Percentiles rank a stretch among this genome's conserved stretches.
phyloP scores from a whole-genome alignment of 78 protist genomes.

The Bigelowiella natans region DNA sequence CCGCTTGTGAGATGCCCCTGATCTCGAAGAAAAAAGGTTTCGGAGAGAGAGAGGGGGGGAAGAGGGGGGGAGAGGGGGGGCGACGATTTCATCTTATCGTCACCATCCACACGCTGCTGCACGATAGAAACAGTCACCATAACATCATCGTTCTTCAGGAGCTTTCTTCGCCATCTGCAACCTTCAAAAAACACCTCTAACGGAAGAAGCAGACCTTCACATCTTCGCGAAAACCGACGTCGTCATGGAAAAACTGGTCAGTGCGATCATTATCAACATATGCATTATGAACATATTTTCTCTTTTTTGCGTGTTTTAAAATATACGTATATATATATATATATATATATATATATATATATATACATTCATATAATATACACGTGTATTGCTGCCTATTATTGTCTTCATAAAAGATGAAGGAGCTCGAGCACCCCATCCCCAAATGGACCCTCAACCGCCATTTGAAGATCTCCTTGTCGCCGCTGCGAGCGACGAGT shows the following conservation, averaged over 20 bases:
- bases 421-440: not conserved
- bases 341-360: not conserved
- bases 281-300: not conserved
- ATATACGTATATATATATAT: not conserved
- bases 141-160: not conserved
- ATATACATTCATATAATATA: not conserved
- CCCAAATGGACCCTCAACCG: not conserved
- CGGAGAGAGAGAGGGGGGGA: no score
- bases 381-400: not conserved
- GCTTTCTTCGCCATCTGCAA: not conserved
- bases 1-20: conserved; percentile 27
- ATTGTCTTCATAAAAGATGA: no score
- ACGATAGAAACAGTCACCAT: not conserved
- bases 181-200: not conserved
- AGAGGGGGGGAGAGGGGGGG: conserved; percentile 30
- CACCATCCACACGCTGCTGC: not conserved
- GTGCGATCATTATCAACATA: not conserved
- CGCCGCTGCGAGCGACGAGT: no score
- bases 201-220: not conserved
- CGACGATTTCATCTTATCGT: conserved; percentile 1
- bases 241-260: not conserved
- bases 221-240: not conserved
- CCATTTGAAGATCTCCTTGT: no score
- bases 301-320: not conserved
- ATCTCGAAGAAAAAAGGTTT: not conserved